Conservation (phyloP, 495 filamentous ascomycete genomes). For the Penicillium maclennaniae region DNA sequence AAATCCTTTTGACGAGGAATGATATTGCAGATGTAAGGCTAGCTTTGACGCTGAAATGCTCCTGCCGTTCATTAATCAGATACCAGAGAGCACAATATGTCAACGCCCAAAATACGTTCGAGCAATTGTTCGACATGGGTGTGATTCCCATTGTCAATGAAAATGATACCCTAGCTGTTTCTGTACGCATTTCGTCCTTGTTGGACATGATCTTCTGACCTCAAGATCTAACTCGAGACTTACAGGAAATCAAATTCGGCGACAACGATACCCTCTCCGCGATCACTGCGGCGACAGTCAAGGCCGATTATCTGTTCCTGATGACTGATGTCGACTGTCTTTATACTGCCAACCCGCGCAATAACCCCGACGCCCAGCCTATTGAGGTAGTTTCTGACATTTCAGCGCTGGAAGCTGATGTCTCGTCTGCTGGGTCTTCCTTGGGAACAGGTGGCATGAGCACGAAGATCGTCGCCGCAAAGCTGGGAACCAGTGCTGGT, state of each 20-base stretch:
- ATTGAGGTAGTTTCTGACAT: conserved; percentile 95
- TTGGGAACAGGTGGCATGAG: conserved; percentile 97
- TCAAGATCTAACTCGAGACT: background rate
- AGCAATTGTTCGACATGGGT: conserved; percentile 86
- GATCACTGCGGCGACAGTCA: conserved; percentile 95
- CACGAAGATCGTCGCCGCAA: conserved; percentile 94
- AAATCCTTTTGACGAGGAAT: conserved; percentile 92
- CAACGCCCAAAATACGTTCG: conserved; percentile 92
- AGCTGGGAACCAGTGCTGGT: conserved; percentile 88
- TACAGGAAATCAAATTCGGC: conserved; percentile 93
- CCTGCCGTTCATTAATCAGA: conserved; percentile 10
- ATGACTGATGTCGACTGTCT: conserved; percentile 99
- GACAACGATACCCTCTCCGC: conserved; percentile 97
- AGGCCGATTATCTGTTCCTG: conserved; percentile 93
- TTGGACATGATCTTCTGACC: background rate
- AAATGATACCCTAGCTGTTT: conserved; percentile 93
- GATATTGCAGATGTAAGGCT: conserved; percentile 85
- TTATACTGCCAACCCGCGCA: conserved; percentile 91
- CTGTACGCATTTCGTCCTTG: conserved; percentile 37
- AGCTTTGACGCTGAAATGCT: background rate
- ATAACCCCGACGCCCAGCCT: conserved; percentile 74
- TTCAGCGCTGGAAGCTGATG: conserved; percentile 76
- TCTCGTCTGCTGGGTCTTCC: conserved; percentile 81
- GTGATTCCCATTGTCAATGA: conserved; percentile 99
- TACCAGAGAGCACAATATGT: conserved; percentile 82